phyloP scores from a whole-genome alignment of 345 rosid species.

The Streptanthus diversifolius region DNA sequence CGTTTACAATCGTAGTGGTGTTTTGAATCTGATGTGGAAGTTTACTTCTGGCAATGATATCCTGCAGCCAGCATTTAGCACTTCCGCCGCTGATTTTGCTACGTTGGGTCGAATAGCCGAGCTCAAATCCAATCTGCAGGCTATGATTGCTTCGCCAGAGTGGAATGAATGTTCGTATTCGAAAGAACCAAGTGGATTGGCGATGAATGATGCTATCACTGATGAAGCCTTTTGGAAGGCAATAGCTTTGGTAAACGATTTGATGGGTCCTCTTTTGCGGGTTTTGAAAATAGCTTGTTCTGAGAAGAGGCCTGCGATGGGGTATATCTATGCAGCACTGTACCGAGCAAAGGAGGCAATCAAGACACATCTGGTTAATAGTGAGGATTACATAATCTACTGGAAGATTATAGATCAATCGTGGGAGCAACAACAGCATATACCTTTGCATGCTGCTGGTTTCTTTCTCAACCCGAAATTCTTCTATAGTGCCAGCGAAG shows the following conservation, averaged over 20 bases:
- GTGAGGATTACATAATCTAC: conserved; percentile 62
- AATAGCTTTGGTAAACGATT: conserved; percentile 41
- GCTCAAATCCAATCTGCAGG: conserved; percentile 56
- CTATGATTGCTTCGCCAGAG: conserved; percentile 79
- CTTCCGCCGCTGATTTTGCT: conserved; percentile 61
- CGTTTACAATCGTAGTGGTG: conserved; percentile 59
- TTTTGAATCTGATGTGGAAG: conserved; percentile 67
- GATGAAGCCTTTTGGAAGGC: conserved; percentile 81
- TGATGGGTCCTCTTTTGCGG: conserved; percentile 60
- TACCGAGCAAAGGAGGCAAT: conserved; percentile 76
- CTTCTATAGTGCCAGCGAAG: conserved; percentile 63
- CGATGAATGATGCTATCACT: conserved; percentile 51
- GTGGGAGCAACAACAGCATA: conserved; percentile 63
- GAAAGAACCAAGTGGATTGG: conserved; percentile 64
- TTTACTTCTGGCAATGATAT: conserved; percentile 69
- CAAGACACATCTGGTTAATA: conserved; percentile 61
- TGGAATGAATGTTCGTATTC: conserved; percentile 69
- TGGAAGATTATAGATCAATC: conserved; percentile 78
- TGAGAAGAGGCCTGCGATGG: conserved; percentile 78
- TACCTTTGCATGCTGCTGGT: conserved; percentile 76
- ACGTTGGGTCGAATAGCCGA: conserved; percentile 56
- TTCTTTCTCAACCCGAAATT: conserved; percentile 90
- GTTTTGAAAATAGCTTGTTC: conserved; percentile 49
- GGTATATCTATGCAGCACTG: conserved; percentile 74
- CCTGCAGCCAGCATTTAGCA: conserved; percentile 51